Conservation (phyloP, 495 filamentous ascomycete genomes). For the Aspergillus haitiensis region DNA sequence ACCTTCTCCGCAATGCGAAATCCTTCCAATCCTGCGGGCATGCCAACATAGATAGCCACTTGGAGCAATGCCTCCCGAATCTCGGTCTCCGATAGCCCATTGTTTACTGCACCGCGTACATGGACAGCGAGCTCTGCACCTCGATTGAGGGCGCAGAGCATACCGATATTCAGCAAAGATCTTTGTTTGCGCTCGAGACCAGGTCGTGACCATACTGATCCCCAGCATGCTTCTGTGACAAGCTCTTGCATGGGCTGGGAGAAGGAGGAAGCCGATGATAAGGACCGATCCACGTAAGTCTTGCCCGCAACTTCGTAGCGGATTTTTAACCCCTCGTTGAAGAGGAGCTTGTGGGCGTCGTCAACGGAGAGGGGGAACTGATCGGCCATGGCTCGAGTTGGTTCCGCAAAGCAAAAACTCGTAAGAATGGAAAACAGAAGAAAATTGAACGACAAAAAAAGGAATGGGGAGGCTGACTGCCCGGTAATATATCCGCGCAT, state of each 20-base stretch:
- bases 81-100: conserved; percentile 53
- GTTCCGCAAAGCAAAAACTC: too few species aligned
- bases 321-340: conserved; percentile 51
- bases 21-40: conserved; percentile 55
- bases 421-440: too few species aligned
- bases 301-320: conserved; percentile 53
- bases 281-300: conserved; percentile 49
- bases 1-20: conserved; percentile 24
- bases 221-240: conserved; percentile 56
- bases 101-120: conserved; percentile 52
- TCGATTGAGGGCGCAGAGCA: conserved; percentile 54
- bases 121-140: conserved; percentile 53
- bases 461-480: too few species aligned
- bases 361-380: too few species aligned
- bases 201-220: conserved; percentile 52
- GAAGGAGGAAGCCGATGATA: conserved; percentile 42
- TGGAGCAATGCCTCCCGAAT: conserved; percentile 48
- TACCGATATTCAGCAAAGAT: conserved; percentile 47
- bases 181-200: conserved; percentile 55
- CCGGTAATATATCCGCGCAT: too few species aligned
- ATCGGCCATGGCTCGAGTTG: too few species aligned
- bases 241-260: conserved; percentile 50
- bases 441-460: too few species aligned
- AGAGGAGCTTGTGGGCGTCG: conserved; percentile 18
- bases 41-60: conserved; percentile 53